Percentiles rank a stretch among this genome's conserved stretches.
Conservation (phyloP, 306 rosid species). For the Malus domestica region DNA sequence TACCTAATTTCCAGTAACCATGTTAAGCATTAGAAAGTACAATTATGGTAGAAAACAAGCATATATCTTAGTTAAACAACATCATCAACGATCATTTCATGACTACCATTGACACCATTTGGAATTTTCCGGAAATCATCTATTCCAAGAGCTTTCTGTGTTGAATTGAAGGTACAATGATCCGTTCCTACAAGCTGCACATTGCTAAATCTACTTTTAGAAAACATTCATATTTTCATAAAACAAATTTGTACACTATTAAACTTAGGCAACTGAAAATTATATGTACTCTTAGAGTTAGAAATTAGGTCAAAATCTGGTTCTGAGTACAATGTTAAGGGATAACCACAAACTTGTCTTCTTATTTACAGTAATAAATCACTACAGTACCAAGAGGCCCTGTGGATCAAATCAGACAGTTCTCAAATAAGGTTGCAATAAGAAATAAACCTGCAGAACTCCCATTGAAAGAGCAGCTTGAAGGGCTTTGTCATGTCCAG, state of each 20-base stretch:
- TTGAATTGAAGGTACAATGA: slow-evolving; percentile 77
- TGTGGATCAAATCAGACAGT: not conserved
- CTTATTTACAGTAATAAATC: not conserved
- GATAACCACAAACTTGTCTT: not conserved
- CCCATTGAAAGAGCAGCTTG: slow-evolving; percentile 87
- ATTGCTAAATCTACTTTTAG: slow-evolving; percentile 10
- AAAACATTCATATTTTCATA: not conserved
- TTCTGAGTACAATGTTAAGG: not conserved
- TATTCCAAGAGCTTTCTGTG: slow-evolving; percentile 80
- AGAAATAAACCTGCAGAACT: slow-evolving; percentile 62
- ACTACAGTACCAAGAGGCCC: not conserved
- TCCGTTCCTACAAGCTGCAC: slow-evolving; percentile 94
- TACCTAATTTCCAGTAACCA: slow-evolving; percentile 45
- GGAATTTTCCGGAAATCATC: slow-evolving; percentile 89
- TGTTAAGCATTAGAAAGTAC: slow-evolving; percentile 10
- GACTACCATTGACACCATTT: slow-evolving; percentile 89
- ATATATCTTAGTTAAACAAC: not conserved
- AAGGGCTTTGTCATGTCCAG: slow-evolving; percentile 85
- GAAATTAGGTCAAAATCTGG: not conserved
- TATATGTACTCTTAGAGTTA: not conserved
- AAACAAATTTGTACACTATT: not conserved
- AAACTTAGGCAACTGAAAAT: not conserved
- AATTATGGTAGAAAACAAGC: not conserved
- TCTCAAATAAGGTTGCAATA: not conserved
- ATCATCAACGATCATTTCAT: not conserved